These are phyloP conservation scores for Arabidopsis lyrata DNA, from an alignment of 441 rosid species.

Conservation along the genomic window DNA sequence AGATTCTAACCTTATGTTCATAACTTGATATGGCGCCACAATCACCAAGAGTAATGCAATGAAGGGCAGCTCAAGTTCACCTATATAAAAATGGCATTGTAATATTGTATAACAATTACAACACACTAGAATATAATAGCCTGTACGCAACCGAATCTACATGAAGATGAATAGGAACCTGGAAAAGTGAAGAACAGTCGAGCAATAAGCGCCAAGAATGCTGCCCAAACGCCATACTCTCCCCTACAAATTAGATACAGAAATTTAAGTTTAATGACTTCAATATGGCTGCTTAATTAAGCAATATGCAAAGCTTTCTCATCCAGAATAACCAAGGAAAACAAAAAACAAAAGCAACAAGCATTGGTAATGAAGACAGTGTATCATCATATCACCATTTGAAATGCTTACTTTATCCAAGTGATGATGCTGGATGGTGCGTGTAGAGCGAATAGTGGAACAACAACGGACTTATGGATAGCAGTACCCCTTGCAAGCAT, in stretches of 20 bases:
- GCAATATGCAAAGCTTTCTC: neutral
- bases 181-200: conserved; percentile 85
- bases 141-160: neutral
- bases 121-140: neutral
- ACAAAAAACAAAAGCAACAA: neutral
- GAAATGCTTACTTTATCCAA: conserved; percentile 74
- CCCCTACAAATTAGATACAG: conserved; percentile 61
- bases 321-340: neutral
- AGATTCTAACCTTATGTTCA: conserved; percentile 64
- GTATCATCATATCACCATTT: neutral
- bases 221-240: conserved; percentile 91
- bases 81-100: conserved; percentile 43
- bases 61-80: conserved; percentile 90
- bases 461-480: conserved; percentile 76
- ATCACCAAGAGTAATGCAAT: conserved; percentile 71
- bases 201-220: conserved; percentile 76
- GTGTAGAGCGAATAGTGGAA: conserved; percentile 77
- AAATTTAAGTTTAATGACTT: conserved; percentile 15
- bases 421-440: conserved; percentile 72
- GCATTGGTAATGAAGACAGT: neutral
- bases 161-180: conserved; percentile 51
- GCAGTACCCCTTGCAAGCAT: conserved; percentile 80
- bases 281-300: conserved; percentile 1
- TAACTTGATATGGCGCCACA: conserved; percentile 73
- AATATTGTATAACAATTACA: neutral